Percentiles rank a stretch among this genome's conserved stretches.
These are phyloP conservation scores for Cyberlindnera maclurae DNA, from an alignment of 805 yeast genomes.

Conservation along the genomic window DNA sequence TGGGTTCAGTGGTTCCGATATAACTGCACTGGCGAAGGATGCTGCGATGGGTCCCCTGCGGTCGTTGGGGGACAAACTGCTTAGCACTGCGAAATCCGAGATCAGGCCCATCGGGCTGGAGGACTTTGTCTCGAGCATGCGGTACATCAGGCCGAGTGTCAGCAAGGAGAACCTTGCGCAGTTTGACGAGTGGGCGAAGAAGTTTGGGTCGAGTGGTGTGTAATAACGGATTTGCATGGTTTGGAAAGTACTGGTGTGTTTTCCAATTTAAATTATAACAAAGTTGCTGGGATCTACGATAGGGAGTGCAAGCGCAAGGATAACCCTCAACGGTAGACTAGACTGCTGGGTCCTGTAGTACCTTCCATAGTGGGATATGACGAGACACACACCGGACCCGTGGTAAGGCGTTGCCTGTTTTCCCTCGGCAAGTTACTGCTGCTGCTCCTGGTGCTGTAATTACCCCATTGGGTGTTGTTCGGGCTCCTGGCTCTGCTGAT, in stretches of 20 bases:
- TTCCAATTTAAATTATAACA: too few relatives aligned
- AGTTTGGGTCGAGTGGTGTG: conserved; percentile 91
- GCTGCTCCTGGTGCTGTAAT: too few relatives aligned
- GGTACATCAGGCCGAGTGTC: conserved; percentile 83
- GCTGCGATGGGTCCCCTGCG: conserved; percentile 98
- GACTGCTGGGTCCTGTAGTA: too few relatives aligned
- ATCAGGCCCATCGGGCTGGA: conserved; percentile 67
- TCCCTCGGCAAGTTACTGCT: too few relatives aligned
- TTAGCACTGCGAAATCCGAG: conserved; percentile 61
- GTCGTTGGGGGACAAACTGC: conserved; percentile 77
- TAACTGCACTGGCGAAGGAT: conserved; percentile 92
- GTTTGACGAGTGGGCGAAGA: conserved; percentile 84
- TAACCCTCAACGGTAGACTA: too few relatives aligned
- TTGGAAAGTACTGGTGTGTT: not conserved
- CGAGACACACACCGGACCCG: too few relatives aligned
- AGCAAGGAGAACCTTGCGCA: conserved; percentile 68
- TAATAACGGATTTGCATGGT: conserved; percentile 22
- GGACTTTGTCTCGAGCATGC: conserved; percentile 75
- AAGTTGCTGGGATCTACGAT: too few relatives aligned
- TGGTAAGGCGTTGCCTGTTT: too few relatives aligned
- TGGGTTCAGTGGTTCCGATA: conserved; percentile 91
- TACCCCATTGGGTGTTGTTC: too few relatives aligned
- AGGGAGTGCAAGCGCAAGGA: too few relatives aligned
- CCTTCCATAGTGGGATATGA: too few relatives aligned
- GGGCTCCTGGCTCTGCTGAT: too few relatives aligned